Percentiles rank a stretch among this genome's conserved stretches.
These are phyloP conservation scores for Termitomyces sp. DNA, from an alignment of 768 basidiomycete species.

Conservation along the genomic window DNA sequence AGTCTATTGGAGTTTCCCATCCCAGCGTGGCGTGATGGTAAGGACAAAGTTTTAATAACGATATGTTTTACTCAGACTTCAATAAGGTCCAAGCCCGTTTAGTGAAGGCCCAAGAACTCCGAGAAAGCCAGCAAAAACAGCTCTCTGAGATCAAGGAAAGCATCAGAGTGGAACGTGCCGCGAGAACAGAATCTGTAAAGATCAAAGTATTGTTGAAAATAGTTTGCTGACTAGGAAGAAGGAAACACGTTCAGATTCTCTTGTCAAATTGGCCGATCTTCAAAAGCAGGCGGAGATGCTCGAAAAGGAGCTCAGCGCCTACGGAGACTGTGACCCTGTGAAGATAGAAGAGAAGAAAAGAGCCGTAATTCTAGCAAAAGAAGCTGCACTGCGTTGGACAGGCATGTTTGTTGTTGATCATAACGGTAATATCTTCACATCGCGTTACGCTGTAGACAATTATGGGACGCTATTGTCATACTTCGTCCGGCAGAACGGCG, in stretches of 20 bases:
- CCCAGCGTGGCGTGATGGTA: slow-evolving; percentile 80
- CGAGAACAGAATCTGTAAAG: slow-evolving; percentile 53
- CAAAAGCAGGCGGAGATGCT: slow-evolving; percentile 45
- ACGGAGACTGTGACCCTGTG: slow-evolving; percentile 80
- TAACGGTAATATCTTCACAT: neutral
- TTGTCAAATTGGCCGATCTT: slow-evolving; percentile 43
- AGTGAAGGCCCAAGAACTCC: slow-evolving; percentile 41
- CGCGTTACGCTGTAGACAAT: slow-evolving; percentile 44
- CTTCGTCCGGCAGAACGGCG: slow-evolving; percentile 57
- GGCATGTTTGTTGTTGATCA: slow-evolving; percentile 42
- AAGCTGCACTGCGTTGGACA: slow-evolving; percentile 84
- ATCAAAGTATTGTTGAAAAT: slow-evolving; percentile 12
- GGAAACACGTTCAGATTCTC: slow-evolving; percentile 49
- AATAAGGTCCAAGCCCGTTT: slow-evolving; percentile 54
- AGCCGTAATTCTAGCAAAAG: slow-evolving; percentile 70
- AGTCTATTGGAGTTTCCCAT: slow-evolving; percentile 98
- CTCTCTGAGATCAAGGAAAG: slow-evolving; percentile 40
- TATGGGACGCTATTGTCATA: slow-evolving; percentile 59
- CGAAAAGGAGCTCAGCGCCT: slow-evolving; percentile 65
- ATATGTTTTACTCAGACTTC: neutral
- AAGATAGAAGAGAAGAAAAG: slow-evolving; percentile 74
- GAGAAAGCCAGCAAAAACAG: slow-evolving; percentile 36
- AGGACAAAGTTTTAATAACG: neutral
- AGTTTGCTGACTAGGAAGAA: slow-evolving; percentile 21
- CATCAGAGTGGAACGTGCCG: slow-evolving; percentile 45